phyloP scores from a whole-genome alignment of 2,329 filamentous ascomycete species.

The Cladophialophora chaetospira region DNA sequence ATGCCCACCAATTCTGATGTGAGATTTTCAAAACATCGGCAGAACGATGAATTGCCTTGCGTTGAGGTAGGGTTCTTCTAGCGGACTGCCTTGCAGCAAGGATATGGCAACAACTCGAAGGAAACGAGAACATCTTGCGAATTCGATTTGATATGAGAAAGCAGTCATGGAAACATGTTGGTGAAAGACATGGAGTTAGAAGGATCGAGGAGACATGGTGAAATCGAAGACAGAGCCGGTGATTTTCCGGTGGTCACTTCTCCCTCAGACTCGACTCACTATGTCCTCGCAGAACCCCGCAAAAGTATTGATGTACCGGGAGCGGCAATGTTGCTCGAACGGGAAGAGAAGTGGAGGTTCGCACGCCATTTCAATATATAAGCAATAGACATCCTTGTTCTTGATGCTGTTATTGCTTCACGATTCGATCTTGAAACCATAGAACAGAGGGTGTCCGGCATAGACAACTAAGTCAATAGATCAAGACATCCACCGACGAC shows the following conservation, averaged over 20 bases:
- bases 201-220: background rate
- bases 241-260: slow-evolving; percentile 12
- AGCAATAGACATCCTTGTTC: background rate
- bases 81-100: too few species aligned
- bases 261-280: too few species aligned
- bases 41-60: too few species aligned
- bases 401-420: background rate
- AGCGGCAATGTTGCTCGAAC: slow-evolving; percentile 7
- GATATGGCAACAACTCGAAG: too few species aligned
- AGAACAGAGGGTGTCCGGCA: background rate
- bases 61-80: too few species aligned
- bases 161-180: too few species aligned
- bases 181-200: background rate
- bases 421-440: background rate
- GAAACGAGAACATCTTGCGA: too few species aligned
- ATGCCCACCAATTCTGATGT: too few species aligned
- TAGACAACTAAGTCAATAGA: background rate
- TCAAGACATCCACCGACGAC: too few species aligned
- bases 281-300: too few species aligned
- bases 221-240: background rate
- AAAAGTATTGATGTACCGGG: background rate
- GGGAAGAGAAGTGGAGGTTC: slow-evolving; percentile 5
- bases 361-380: background rate
- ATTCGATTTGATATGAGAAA: too few species aligned
- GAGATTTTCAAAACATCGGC: too few species aligned